Evolutionary conservation across 805 yeast species (phyloP), one percentile per base, ranked within the genome.

Genomic region (Naumovozyma castellii): DNA sequence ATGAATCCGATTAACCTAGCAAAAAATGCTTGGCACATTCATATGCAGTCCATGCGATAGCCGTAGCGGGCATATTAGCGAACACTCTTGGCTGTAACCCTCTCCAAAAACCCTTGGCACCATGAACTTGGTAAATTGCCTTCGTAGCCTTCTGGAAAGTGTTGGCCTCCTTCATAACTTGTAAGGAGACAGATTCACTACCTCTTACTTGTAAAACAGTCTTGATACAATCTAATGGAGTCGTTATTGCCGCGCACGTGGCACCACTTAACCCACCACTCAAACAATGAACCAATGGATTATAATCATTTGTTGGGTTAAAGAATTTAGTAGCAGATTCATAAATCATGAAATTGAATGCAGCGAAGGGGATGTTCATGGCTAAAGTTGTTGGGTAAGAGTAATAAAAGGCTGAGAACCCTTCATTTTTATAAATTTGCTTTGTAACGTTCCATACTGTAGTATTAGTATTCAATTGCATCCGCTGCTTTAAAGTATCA

Each of bases 21-120:
- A 66, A 44, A 48, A 64, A 60, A 44, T 65, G 67, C 42, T 90
- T 90, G 34, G 96, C 97, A 90, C 88, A 84, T 61, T 90, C 98
- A 62, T 90, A 90, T 19, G 95, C 85, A 1, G 97, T 90, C 97
- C 97, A 90, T 48, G 94, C 80, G 45, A 90, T 87, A 16, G 97
- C 97, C 6, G 97, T 90, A 35, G 94, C 79, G 17, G 98, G 98
- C 59, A 90, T 87, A 61, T 87, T 87, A 49, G 92, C 83, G 25
- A 90, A 78, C 41, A 92, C 78, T 62, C 98, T 77, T 35, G 98
- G 97, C 54, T 80, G 78, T 54, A 86, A 69, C 15, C 98, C 98
- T 50, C 94, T 72, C 53, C 73, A 57, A 59, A 92, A 92, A 0
- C 94, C 92, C 15, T 51, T 47, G 47, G 69, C 54, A 5, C 88